phyloP scores from a whole-genome alignment of 352 stramenopile genomes.

The Aphanomyces astaci region DNA sequence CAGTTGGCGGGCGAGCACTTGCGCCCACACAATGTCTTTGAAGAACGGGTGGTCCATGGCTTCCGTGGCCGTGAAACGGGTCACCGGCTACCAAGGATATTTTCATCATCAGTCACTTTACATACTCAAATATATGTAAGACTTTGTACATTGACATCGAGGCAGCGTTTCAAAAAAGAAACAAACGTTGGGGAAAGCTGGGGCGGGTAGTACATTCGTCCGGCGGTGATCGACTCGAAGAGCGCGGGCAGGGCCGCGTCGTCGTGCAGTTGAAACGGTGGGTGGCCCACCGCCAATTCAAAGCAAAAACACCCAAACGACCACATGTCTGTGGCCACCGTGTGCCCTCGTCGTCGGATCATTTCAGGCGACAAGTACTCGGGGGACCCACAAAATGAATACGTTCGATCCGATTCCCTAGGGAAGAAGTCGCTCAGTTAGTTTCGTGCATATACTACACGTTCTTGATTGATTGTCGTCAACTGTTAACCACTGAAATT shows the following conservation, averaged over 20 bases:
- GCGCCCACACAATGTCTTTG: conserved; percentile 53
- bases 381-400: conserved; percentile 75
- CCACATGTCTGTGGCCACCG: conserved; percentile 79
- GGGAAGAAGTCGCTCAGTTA: no score
- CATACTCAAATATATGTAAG: no score
- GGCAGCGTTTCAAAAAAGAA: conserved; percentile 15
- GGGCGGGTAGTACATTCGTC: conserved; percentile 58
- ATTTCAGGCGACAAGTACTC: conserved; percentile 84
- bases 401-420: conserved; percentile 38
- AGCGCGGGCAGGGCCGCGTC: conserved; percentile 48
- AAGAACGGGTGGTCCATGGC: conserved; percentile 76
- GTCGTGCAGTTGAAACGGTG: conserved; percentile 55
- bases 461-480: no score
- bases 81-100: conserved; percentile 35
- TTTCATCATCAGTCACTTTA: no score
- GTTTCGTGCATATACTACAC: no score
- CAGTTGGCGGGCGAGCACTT: conserved; percentile 54
- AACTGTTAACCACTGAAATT: no score
- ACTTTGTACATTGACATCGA: conserved; percentile 19
- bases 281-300: conserved; percentile 61
- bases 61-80: conserved; percentile 45
- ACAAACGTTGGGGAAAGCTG: conserved; percentile 29
- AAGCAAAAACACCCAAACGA: conserved; percentile 82
- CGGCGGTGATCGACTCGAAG: conserved; percentile 55
- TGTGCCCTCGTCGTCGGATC: conserved; percentile 60